Conservation (phyloP, 495 filamentous ascomycete species). For the Hypoxylon crocopeplum region DNA sequence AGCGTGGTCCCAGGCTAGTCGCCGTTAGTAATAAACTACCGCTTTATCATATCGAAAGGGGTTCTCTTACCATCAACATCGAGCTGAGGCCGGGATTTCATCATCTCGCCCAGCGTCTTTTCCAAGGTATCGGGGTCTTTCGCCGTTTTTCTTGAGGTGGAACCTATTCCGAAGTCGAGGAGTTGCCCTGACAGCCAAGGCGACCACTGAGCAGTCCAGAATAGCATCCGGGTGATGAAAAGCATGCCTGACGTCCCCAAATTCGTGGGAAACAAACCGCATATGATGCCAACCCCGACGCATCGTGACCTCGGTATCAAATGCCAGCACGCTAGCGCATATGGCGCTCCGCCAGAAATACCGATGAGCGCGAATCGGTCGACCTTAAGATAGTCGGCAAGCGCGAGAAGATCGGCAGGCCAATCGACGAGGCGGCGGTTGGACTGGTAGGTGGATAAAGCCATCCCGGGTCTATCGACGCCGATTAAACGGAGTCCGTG, state of each 20-base stretch:
- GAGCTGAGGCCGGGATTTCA: slow-evolving; percentile 2
- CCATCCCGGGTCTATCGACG: slow-evolving; percentile 54
- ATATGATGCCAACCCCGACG: slow-evolving; percentile 43
- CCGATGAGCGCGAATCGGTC: slow-evolving; percentile 52
- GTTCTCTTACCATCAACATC: slow-evolving; percentile 7
- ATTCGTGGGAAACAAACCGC: slow-evolving; percentile 29
- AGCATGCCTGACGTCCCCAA: slow-evolving; percentile 15
- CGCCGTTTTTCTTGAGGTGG: not conserved
- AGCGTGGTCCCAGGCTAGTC: slow-evolving; percentile 3
- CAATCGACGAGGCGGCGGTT: slow-evolving; percentile 49
- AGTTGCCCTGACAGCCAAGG: slow-evolving; percentile 7
- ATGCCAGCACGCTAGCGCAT: slow-evolving; percentile 51
- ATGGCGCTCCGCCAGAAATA: slow-evolving; percentile 54
- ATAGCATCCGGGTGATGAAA: slow-evolving; percentile 1
- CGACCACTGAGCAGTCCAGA: slow-evolving; percentile 15
- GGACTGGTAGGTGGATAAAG: slow-evolving; percentile 49
- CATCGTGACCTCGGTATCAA: slow-evolving; percentile 41
- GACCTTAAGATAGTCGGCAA: slow-evolving; percentile 47
- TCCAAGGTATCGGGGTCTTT: slow-evolving; percentile 1
- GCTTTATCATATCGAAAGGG: not conserved
- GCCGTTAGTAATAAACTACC: not conserved
- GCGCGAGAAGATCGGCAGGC: slow-evolving; percentile 46
- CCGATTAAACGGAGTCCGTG: slow-evolving; percentile 48
- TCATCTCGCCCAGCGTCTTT: not conserved
- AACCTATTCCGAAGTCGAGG: slow-evolving; percentile 2